A percentile compares a stretch with the other conserved stretches of the same genome.
Conservation (phyloP, 805 yeast species). For the Saturnispora dispora region DNA sequence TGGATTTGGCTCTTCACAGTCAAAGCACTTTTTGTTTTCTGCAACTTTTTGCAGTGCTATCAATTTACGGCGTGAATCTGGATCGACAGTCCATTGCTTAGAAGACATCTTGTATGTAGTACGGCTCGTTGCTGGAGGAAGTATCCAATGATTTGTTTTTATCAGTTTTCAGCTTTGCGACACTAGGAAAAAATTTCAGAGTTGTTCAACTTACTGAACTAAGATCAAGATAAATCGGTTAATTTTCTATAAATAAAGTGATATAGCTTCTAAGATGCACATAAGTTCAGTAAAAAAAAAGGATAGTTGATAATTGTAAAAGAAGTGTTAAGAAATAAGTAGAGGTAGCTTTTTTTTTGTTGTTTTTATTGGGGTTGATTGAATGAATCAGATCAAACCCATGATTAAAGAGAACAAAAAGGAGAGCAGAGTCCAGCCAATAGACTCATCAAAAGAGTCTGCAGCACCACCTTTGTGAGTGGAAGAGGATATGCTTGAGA, state of each 20-base stretch:
- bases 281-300: neutral
- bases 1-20: slow-evolving; percentile 92
- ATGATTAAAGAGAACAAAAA: neutral
- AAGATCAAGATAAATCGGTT: no score
- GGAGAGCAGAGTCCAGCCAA: neutral
- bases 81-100: slow-evolving; percentile 82
- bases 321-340: no score
- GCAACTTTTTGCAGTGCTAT: slow-evolving; percentile 72
- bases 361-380: no score
- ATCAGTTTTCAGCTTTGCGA: neutral
- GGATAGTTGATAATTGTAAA: neutral
- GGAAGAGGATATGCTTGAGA: neutral
- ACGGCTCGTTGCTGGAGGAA: neutral
- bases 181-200: neutral
- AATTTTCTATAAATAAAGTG: neutral
- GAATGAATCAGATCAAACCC: neutral
- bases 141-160: neutral
- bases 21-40: slow-evolving; percentile 82
- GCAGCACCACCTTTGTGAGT: neutral
- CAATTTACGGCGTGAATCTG: slow-evolving; percentile 79
- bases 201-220: neutral
- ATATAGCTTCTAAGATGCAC: neutral
- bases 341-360: no score
- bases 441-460: neutral
- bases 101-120: slow-evolving; percentile 26